Base-by-base conservation (phyloP, 1,284 basidiomycete genomes). In the Heliocybe sulcata region DNA sequence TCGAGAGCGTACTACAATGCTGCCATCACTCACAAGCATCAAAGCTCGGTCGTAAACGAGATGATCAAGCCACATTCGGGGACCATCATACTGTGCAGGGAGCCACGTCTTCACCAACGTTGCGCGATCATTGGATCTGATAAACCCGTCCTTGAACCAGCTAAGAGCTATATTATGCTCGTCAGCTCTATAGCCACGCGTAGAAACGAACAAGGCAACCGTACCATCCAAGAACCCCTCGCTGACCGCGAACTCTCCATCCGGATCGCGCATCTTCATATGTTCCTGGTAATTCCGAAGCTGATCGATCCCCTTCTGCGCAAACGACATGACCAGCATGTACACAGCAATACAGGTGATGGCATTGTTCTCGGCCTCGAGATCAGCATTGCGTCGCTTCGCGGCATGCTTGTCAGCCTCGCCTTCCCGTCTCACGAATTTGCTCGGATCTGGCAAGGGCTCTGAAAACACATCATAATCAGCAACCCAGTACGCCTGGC, bases 301-400 rank as follows among this genome's bases (percentile, higher is more conserved):
- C 64, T 79, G 80, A 61, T 93, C 84, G 56, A 96, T 93, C 10
- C 94, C 96, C 67, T 88, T 90, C 70, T 95, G 91, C 56, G 94
- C 83, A 69, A 98, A 98, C 0, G 87, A 83, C 79, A 98, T 88
- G 45, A 96, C 80, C 59, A 94, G 89, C 76, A 98, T 87, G 73
- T 98, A 98, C 54, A 99, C 79, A 42, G 94, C 87, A 35, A 97
- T 85, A 54, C 84, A 87, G 0, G 87, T 88, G 72, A 94, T 80
- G 72, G 88, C 85, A 61, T 94, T 75, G 75, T 89, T 76, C 64
- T 90, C 88, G 14, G 85, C 85, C 63, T 90, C 86, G 63, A 83
- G 75, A 60, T 87, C 87, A 20, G 83, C 82, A 56, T 84, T 79
- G 65, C 81, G 81, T 59, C 88, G 72, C 62, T 77, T 73, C 52